phyloP scores from a whole-genome alignment of 2,329 filamentous ascomycete species.

The Nannizziopsis arthrosporioides region DNA sequence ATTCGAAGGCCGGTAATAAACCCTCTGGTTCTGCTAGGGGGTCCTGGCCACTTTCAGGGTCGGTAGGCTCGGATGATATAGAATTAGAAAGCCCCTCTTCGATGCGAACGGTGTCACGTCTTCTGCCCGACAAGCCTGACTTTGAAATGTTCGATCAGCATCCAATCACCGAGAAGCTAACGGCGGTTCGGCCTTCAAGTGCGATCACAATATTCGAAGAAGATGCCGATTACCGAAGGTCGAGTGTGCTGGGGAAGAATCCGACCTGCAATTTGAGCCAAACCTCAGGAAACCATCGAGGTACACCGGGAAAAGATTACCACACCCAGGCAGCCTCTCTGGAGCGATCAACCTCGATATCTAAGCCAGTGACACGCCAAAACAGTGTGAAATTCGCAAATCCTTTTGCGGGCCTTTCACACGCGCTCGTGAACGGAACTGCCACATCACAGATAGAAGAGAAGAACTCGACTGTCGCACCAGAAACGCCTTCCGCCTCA shows the following conservation, averaged over 20 bases:
- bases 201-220: conserved; percentile 10
- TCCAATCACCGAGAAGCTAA: conserved; percentile 6
- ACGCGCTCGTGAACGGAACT: conserved; percentile 2
- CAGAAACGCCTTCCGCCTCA: background rate
- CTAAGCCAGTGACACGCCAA: background rate
- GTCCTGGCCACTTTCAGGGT: background rate
- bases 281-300: background rate
- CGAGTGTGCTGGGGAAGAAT: background rate
- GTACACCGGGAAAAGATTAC: background rate
- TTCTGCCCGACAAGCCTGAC: conserved; percentile 10
- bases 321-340: background rate
- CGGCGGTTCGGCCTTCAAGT: conserved; percentile 3
- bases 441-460: background rate
- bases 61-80: background rate
- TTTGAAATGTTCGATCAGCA: conserved; percentile 1
- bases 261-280: background rate
- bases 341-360: background rate
- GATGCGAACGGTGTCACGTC: conserved; percentile 9
- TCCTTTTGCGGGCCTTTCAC: background rate
- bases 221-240: conserved; percentile 3
- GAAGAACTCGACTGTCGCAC: background rate
- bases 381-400: background rate
- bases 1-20: background rate
- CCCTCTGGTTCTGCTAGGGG: background rate
- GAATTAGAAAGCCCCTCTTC: conserved; percentile 8